phyloP scores from a whole-genome alignment of 2,329 filamentous ascomycete genomes.

The Cladosporium sp. region DNA sequence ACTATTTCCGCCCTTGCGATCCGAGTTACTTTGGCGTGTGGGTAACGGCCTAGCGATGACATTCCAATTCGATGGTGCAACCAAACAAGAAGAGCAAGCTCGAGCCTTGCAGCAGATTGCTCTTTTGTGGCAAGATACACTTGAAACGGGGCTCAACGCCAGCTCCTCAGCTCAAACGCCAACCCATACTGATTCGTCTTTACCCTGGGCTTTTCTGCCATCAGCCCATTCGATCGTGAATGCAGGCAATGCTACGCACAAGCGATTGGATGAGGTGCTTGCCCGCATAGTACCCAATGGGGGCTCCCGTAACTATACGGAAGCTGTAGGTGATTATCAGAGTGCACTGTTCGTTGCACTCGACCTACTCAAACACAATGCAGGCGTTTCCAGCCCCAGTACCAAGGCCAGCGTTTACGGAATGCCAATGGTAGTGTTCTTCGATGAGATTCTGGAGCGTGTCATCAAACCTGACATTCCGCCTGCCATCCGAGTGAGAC shows the following conservation, averaged over 20 bases:
- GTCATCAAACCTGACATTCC: conserved; percentile 10
- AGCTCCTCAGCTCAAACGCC: not conserved
- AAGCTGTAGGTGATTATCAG: not conserved
- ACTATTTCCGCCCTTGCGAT: not conserved
- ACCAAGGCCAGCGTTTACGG: not conserved
- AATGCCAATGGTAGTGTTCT: conserved; percentile 12
- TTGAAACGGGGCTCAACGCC: not conserved
- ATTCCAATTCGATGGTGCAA: not conserved
- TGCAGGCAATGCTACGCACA: not conserved
- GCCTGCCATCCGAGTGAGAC: not conserved
- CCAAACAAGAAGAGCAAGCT: not conserved
- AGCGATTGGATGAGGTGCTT: conserved; percentile 6
- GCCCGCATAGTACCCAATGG: not conserved
- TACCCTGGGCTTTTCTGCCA: conserved; percentile 13
- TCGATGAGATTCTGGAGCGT: conserved; percentile 4
- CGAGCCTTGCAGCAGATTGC: conserved; percentile 5
- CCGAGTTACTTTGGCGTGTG: conserved; percentile 18
- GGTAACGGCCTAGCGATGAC: not conserved
- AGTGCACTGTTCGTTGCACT: conserved; percentile 12
- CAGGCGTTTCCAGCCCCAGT: not conserved
- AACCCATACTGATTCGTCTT: not conserved
- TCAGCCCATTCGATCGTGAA: not conserved
- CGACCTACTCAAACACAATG: conserved; percentile 3
- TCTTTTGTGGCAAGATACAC: conserved; percentile 5
- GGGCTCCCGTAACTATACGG: not conserved